A percentile compares a stretch with the other conserved stretches of the same genome.
phyloP scores from a whole-genome alignment of 148 eudicot genomes.

The Amaranthus hypochondriacus region DNA sequence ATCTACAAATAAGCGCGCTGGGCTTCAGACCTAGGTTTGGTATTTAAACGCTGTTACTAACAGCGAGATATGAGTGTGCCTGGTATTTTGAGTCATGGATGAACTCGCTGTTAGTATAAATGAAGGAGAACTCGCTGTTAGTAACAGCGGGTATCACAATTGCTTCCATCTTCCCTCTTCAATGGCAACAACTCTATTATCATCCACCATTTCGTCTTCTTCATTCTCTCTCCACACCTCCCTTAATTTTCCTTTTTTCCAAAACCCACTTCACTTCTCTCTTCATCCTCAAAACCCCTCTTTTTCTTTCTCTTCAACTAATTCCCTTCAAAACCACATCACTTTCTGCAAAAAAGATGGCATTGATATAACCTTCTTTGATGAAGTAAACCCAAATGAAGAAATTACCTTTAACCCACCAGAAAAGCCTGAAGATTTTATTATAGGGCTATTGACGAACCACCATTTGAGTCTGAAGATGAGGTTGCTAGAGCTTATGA shows the following conservation, averaged over 20 bases:
- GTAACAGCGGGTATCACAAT: no score
- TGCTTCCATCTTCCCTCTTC: background rate
- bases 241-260: background rate
- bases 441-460: slow-evolving; percentile 58
- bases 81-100: no score
- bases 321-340: slow-evolving; percentile 15
- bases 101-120: no score
- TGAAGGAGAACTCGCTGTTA: no score
- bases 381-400: slow-evolving; percentile 42
- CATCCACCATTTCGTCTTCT: slow-evolving; percentile 1
- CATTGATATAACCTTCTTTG: slow-evolving; percentile 45
- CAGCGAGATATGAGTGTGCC: no score
- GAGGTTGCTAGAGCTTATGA: slow-evolving; percentile 70
- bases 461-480: slow-evolving; percentile 60
- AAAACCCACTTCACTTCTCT: background rate
- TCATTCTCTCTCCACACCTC: slow-evolving; percentile 2
- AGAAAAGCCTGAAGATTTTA: slow-evolving; percentile 55
- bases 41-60: no score
- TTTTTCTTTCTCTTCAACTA: slow-evolving; percentile 22
- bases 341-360: slow-evolving; percentile 27
- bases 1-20: no score
- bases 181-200: slow-evolving; percentile 9
- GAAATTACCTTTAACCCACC: slow-evolving; percentile 50
- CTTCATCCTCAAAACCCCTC: slow-evolving; percentile 15
- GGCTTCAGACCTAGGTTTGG: no score